Evolutionary conservation across 2,329 filamentous ascomycete genomes (phyloP), one percentile per base, ranked within the genome.

Genomic region (Emergomyces orientalis): DNA sequence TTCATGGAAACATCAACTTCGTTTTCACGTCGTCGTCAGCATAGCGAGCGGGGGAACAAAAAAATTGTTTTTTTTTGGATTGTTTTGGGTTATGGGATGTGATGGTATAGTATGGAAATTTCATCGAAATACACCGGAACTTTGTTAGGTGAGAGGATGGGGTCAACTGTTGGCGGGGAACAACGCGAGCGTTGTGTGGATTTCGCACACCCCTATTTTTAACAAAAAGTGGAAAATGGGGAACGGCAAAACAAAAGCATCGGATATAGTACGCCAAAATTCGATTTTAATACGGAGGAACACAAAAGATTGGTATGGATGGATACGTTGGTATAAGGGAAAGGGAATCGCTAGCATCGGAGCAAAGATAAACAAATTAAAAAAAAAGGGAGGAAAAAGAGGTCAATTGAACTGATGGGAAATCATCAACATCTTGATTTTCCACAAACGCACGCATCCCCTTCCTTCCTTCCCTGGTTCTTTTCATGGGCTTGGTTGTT

Each of bases 1-100:
- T 63, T 56, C 22, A 43, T 32, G 39, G 49, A 51, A n/a, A 59
- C 47, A 41, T 61, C 49, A 52, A 41, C 54, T 62, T 62, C 51
- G 59, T 57, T 59, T 55, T 22, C n/a, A 62, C 56, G 56, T 63
- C 59, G 59, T 65, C 64, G 62, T 62, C 64, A 65, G 64, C 64
- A 64, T 65, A 64, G 63, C 63, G 60, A 65, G 62, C 62, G 60
- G n/a, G 49, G 47, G 30, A 49, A 49, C 17, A 19, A 34, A 62
- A 37, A 57, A 41, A 17, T 30, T n/a, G 51, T 62, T 62, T 51
- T 43, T 14, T 14, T 55, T 47, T 43, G 49, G 39, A 22, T 32
- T 34, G 51, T 8, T 55, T 55, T 47, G 25, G 52, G 11, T 55
- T 27, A 14, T 37, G 2, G 14, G 49, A 27, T 41, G 11, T 14